Evolutionary conservation across 306 rosid genomes (phyloP), one percentile per base, ranked within the genome.

Genomic region (Aeschynomene evenia): DNA sequence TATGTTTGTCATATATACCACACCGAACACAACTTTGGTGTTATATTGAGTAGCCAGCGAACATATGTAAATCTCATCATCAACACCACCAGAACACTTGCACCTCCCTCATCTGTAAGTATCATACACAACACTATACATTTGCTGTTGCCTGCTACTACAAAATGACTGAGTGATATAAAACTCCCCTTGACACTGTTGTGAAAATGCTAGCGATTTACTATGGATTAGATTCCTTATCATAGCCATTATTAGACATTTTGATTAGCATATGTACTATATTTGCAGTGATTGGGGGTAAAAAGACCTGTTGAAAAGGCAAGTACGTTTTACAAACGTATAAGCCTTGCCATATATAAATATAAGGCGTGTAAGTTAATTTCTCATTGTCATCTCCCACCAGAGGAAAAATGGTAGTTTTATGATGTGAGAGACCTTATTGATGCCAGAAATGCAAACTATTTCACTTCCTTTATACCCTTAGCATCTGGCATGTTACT

Each of bases 321-420:
- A 18, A 11, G 57, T 16, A 54, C 26, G 37, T 53, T 43, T 63
- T 39, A 28, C 45, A 18, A 9, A 20, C 37, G 50, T 37, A 23
- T 64, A 29, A 37, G 4, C 73, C 39, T 55, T 29, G 45, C 48
- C 39, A 70, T 58, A 64, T 45, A 43, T 60, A 46, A 71, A 71
- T 72, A 45, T 31, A 13, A 67, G 21, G 63, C 76, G 68, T 67
- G 23, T 34, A 42, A 61, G 71, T 22, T 51, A 39, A 29, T 24
- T 24, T 49, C 42, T 28, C 55, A 50, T 33, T 40, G 71, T 59
- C 63, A 65, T 70, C 9, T 52, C 71, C 57, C 68, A 56, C 80
- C 66, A 63, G n/a, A 11, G 43, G 19, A 69, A 76, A 68, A 62
- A 23, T 57, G 42, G 3, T 36, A 68, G 68, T 49, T 63, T n/a